Evolutionary conservation across 768 basidiomycete genomes (phyloP), one percentile per base, ranked within the genome.

Genomic region (Sutorius australiensis): DNA sequence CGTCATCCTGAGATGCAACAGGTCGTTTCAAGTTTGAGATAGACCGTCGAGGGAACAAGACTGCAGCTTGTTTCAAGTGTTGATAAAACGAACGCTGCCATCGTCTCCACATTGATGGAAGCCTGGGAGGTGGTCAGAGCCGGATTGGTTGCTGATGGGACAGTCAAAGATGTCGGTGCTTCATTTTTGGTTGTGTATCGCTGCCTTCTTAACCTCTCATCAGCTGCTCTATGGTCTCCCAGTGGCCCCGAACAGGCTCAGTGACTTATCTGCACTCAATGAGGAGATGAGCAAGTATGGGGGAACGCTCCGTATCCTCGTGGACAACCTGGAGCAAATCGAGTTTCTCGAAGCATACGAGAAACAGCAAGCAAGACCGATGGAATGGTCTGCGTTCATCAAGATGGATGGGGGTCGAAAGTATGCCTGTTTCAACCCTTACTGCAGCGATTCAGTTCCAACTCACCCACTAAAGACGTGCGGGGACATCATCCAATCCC

Each of bases 221-320:
- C 57, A 95, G 91, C 79, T 95, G 57, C 73, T 95, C 13, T 93
- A 93, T 62, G 87, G 88, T 6, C 75, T 92, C 38, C 92, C 91
- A 10, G 70, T 89, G 2, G 77, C 78, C 6, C 54, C 76, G 13
- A 87, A 86, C 73, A 92, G 89, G 70, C 72, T 93, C 14, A 77
- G 77, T 34, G 90, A 91, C 58, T 72, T 93, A 27, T 79, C 83
- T 31, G 67, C 68, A 6, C 73, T 91, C 12, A 77, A 82, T 69
- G 75, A 81, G 37, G 76, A 80, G 55, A 69, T 89, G 41, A 73
- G 71, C 31, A 71, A 68, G 39, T 62, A 79, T 52, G 85, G 82
- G n/a, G 87, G 79, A 6, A 68, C 75, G 16, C 67, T 92, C 39
- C 78, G 89, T 27, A 65, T 93, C 44, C 74, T 92, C 54, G 72